Conservation (phyloP, 2,329 filamentous ascomycete genomes). For the Phoma sp. region DNA sequence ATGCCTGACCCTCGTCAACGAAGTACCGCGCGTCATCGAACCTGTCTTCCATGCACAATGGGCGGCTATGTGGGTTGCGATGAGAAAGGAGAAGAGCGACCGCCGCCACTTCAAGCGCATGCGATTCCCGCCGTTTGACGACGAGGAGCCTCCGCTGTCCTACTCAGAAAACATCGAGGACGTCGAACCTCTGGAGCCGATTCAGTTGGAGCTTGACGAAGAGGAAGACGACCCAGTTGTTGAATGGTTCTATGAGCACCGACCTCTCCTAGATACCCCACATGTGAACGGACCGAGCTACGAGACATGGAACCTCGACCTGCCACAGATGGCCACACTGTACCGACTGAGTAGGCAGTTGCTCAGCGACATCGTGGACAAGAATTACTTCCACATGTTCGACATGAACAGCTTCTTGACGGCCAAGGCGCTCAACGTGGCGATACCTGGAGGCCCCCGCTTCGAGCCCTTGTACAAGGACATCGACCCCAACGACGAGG, state of each 20-base stretch:
- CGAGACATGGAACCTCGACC: conserved; percentile 89
- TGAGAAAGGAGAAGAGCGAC: conserved; percentile 98
- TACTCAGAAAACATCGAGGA: conserved; percentile 99
- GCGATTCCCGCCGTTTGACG: conserved; percentile 98
- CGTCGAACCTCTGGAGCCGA: conserved; percentile 94
- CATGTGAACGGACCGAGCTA: conserved; percentile 98
- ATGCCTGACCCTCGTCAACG: conserved; percentile 94
- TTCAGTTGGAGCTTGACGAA: conserved; percentile 97
- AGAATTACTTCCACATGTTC: conserved; percentile 98
- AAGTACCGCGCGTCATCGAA: conserved; percentile 94
- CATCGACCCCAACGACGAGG: conserved; percentile 97
- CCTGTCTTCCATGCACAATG: conserved; percentile 98
- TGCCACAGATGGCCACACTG: conserved; percentile 95
- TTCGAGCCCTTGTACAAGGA: conserved; percentile 99
- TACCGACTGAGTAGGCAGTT: conserved; percentile 91
- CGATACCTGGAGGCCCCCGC: conserved; percentile 93
- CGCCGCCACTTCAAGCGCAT: conserved; percentile 96
- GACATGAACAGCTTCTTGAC: conserved; percentile 94
- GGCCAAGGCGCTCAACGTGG: conserved; percentile 95
- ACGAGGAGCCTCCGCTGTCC: conserved; percentile 94
- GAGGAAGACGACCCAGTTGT: conserved; percentile 88
- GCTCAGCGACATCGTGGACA: conserved; percentile 88
- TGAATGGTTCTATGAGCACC: conserved; percentile 98
- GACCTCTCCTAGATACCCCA: conserved; percentile 85
- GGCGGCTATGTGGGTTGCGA: conserved; percentile 99